Base-by-base conservation (phyloP, 164 flowering plant species). In the Nelumbo lutea region DNA sequence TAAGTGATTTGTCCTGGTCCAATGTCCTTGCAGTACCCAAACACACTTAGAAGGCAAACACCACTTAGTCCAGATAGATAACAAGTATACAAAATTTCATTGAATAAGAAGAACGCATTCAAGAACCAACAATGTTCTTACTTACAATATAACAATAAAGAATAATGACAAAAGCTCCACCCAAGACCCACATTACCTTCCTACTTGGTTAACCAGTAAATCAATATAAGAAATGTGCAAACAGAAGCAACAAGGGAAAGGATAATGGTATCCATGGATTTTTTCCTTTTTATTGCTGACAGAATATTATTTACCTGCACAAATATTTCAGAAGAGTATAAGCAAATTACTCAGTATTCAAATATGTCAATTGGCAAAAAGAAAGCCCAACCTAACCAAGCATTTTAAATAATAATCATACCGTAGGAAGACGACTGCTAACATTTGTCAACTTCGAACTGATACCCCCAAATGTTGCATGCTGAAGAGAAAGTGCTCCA, bases 231-330 rank as follows among this genome's bases (percentile, higher is more conserved):
- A 79, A 89, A 90, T 46, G 88, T 88, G 91, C 98, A 91, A 2
- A 85, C 87, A 9, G 98, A 84, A 15, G 96, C 98, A 71, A 94
- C 92, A 15, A 90, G 92, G 45, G 98, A 88, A 55, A 94, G 95
- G 64, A 94, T 84, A 72, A 94, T 85, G 5, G 96, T 83, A 62
- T 94, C 98, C 98, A 86, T 89, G 0, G 96, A 94, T 75, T 91
- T 91, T 83, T 80, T 90, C 80, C 89, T 85, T 86, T 88, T 91
- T 81, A 94, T 94, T 27, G 97, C 72, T 7, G 90, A 79, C 14
- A 94, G 90, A 73, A 94, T 83, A 46, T 83, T 76, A 73, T 87
- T 90, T 64, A 91, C 92, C 98, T 94, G 92, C 80, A 81, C 38
- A 68, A 70, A 61, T 42, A 55, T 1, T 11, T 51, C 27, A 27